Base-by-base conservation (phyloP, 2,329 filamentous ascomycete species). In the Gliomastix tumulicola region DNA sequence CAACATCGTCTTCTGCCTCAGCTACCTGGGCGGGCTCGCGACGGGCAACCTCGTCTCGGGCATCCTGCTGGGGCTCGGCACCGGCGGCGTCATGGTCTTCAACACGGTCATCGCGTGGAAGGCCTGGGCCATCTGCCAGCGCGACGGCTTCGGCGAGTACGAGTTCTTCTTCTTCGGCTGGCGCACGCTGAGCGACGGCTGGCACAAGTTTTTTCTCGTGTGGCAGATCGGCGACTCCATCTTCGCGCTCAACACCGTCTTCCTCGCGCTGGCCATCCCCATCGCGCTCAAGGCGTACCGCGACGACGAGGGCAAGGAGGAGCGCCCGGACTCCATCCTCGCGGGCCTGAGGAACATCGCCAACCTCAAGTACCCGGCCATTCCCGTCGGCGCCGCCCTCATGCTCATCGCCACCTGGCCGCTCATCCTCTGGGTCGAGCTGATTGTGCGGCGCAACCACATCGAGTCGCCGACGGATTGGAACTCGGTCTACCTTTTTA, bases 141-240 rank as follows among this genome's bases (percentile, higher is more conserved):
- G 19, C 7, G 39, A 41, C 13, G 41, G 41, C 11, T 45, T 32
- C 36, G 40, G 37, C 32, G 41, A 38, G 20, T 45, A 41, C 37
- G 21, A 44, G 34, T 45, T 45, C 39, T 45, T 45, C 39, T 45
- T 45, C 35, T 45, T 45, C 23, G 43, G 43, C 18, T 45, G 43
- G 43, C 39, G 43, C 22, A 45, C 30, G 18, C 39, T 45, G 12
- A 41, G n/a, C 23, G 20, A 31, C 21, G 41, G 33, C 20, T 45
- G 43, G 43, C 41, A 45, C 37, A 45, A 43, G 35, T 45, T 44
- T 31, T 27, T 43, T 16, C 35, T 45, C n/a, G 30, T 41, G 9
- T 44, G 42, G 42, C 41, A 42, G 42, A 34, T 42, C 18, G 28
- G 35, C 32, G 42, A 44, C 38, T 41, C 40, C n/a, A 7, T 44